Percentiles rank a stretch among this genome's conserved stretches.
These are phyloP conservation scores for Violaceomyces palustris DNA, from an alignment of 1,284 basidiomycete species.

Conservation along the genomic window DNA sequence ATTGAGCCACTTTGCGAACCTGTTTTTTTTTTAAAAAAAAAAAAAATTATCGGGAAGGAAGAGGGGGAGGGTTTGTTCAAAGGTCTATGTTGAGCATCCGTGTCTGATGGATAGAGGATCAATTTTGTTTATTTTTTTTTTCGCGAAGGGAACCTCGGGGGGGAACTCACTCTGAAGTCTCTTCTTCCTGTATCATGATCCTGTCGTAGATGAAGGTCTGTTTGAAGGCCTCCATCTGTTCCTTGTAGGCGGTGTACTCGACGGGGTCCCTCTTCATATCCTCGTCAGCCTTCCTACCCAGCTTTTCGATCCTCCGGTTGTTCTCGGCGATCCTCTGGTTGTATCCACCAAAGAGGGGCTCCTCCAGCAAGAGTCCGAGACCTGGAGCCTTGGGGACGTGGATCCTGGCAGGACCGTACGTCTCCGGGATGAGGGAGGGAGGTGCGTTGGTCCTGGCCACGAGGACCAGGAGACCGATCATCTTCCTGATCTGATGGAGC, in stretches of 20 bases:
- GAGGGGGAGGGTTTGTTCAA: too few relatives aligned
- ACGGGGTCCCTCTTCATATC: conserved; percentile 31
- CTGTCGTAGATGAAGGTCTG: conserved; percentile 46
- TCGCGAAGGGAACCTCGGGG: neutral
- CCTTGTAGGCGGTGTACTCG: conserved; percentile 15
- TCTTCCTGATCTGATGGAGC: conserved; percentile 94
- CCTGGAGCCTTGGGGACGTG: conserved; percentile 95
- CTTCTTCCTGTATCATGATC: conserved; percentile 67
- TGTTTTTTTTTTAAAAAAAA: neutral
- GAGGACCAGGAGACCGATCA: conserved; percentile 84
- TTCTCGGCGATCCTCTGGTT: conserved; percentile 59
- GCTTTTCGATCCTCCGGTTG: conserved; percentile 43
- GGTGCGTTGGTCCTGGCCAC: conserved; percentile 38
- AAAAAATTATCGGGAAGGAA: too few relatives aligned
- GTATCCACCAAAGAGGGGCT: conserved; percentile 80
- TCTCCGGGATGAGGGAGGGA: conserved; percentile 52
- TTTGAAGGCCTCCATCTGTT: conserved; percentile 44
- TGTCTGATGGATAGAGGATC: too few relatives aligned
- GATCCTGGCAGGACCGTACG: conserved; percentile 65
- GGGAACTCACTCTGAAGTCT: conserved; percentile 67
- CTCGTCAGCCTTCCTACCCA: conserved; percentile 44
- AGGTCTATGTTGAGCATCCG: too few relatives aligned
- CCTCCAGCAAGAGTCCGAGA: conserved; percentile 86
- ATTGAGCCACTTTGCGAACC: conserved; percentile 53
- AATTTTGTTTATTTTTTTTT: too few relatives aligned